phyloP scores from a whole-genome alignment of 2,329 filamentous ascomycete species.

The Botrytis hyacinthi region DNA sequence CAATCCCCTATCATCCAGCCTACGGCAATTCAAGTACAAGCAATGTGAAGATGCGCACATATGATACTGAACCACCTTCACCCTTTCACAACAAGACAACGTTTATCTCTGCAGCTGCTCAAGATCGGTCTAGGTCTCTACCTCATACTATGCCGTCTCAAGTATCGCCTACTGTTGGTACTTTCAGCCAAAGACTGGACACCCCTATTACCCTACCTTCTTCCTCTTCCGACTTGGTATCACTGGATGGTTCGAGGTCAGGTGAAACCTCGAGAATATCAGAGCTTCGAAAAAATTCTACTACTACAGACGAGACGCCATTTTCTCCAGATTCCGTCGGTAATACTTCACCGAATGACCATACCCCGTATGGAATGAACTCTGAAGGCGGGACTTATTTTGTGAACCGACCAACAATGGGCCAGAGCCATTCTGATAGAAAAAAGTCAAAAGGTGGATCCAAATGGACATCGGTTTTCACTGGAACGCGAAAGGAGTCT shows the following conservation, averaged over 20 bases:
- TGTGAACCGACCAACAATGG: slow-evolving; percentile 23
- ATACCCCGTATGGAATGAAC: neutral
- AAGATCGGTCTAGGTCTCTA: slow-evolving; percentile 25
- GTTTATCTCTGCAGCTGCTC: slow-evolving; percentile 22
- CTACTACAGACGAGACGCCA: slow-evolving; percentile 19
- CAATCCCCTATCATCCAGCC: slow-evolving; percentile 25
- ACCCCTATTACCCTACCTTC: slow-evolving; percentile 25
- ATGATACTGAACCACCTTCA: slow-evolving; percentile 22
- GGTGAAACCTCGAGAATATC: slow-evolving; percentile 20
- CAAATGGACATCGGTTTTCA: slow-evolving; percentile 38
- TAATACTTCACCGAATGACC: slow-evolving; percentile 22
- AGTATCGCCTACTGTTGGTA: slow-evolving; percentile 24
- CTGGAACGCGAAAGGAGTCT: slow-evolving; percentile 34
- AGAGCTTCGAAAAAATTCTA: slow-evolving; percentile 14
- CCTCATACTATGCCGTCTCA: slow-evolving; percentile 28
- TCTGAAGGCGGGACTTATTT: slow-evolving; percentile 23
- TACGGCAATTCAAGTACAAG: slow-evolving; percentile 23
- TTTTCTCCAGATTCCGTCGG: slow-evolving; percentile 24
- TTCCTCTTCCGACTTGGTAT: slow-evolving; percentile 25
- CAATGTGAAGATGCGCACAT: slow-evolving; percentile 19
- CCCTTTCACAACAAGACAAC: slow-evolving; percentile 21
- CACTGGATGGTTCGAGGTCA: slow-evolving; percentile 23
- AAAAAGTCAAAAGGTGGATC: slow-evolving; percentile 31
- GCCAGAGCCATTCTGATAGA: slow-evolving; percentile 9
- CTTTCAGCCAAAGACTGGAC: slow-evolving; percentile 23